phyloP scores from a whole-genome alignment of 805 yeast genomes.

The Yarrowia sp. region DNA sequence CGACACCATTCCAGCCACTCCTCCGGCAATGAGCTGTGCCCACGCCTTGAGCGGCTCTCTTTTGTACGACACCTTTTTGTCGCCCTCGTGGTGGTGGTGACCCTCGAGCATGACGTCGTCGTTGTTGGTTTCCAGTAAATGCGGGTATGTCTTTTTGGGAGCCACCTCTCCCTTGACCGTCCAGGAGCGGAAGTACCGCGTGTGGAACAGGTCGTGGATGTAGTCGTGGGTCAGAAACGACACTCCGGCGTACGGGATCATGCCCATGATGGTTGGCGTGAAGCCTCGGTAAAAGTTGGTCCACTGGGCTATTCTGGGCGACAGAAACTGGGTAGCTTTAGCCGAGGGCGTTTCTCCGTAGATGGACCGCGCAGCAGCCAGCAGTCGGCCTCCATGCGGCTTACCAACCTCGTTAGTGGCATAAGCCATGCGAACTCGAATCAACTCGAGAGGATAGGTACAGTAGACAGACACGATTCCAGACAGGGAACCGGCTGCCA shows the following conservation, averaged over 20 bases:
- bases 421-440: constrained; percentile 91
- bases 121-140: constrained; percentile 27
- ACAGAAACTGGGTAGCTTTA: constrained; percentile 17
- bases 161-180: constrained; percentile 46
- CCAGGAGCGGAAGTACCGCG: constrained; percentile 60
- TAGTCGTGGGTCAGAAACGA: constrained; percentile 93
- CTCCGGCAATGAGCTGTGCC: constrained; percentile 96
- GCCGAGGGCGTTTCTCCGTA: constrained; percentile 46
- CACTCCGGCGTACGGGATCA: constrained; percentile 98
- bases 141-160: constrained; percentile 9
- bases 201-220: constrained; percentile 83
- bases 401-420: constrained; percentile 58
- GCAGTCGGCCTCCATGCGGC: constrained; percentile 23
- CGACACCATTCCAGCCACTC: constrained; percentile 91
- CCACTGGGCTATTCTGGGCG: constrained; percentile 46
- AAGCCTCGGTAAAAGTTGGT: constrained; percentile 92
- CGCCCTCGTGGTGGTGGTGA: constrained; percentile 41
- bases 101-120: constrained; percentile 40
- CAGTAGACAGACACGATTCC: constrained; percentile 86
- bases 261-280: constrained; percentile 90
- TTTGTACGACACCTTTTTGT: constrained; percentile 49
- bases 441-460: constrained; percentile 90
- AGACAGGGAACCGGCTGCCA: constrained; percentile 87
- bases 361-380: constrained; percentile 42
- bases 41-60: constrained; percentile 79